Evolutionary conservation across 257 asterid genomes (phyloP).

Genomic region (Leptodermis oblonga): DNA sequence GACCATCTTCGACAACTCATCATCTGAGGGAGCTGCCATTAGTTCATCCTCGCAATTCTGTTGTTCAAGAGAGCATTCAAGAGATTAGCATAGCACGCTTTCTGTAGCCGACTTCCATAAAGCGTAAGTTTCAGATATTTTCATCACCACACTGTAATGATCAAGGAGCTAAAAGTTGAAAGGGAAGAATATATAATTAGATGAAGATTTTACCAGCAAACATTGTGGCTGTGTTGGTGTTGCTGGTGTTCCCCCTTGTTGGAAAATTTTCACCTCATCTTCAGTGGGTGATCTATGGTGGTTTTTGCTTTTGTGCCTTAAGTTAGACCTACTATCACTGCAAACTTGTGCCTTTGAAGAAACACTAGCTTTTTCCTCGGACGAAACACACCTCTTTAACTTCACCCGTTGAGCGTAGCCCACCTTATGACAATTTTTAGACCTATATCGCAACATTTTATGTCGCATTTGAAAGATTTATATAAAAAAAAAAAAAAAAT

Average conservation of each 20-base stretch:
- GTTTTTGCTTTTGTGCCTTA: not conserved
- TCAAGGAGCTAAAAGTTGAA: not conserved
- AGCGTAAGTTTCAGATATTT: too few species aligned
- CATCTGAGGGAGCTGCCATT: not conserved
- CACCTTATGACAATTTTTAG: slow-evolving; percentile 45
- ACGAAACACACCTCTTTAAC: slow-evolving; percentile 18
- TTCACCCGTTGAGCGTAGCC: slow-evolving; percentile 52
- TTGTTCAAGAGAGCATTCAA: not conserved
- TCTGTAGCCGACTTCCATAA: too few species aligned
- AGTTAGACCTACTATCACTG: too few species aligned
- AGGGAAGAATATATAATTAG: not conserved
- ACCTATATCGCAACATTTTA: slow-evolving; percentile 27
- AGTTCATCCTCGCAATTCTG: slow-evolving; percentile 25
- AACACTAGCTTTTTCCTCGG: not conserved
- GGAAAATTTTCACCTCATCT: slow-evolving; percentile 6
- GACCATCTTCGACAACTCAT: not conserved
- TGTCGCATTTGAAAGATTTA: not conserved
- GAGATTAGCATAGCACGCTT: too few species aligned
- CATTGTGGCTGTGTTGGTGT: slow-evolving; percentile 11
- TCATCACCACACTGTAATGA: too few species aligned
- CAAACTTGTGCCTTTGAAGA: slow-evolving; percentile 6
- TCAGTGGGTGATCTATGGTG: not conserved
- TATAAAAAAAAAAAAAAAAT: not conserved
- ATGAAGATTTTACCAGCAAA: slow-evolving; percentile 29
- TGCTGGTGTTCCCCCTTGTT: not conserved